Evolutionary conservation across 176 grass and related monocot species (phyloP), one percentile per base, ranked within the genome.

Genomic region (Ensete glaucum): DNA sequence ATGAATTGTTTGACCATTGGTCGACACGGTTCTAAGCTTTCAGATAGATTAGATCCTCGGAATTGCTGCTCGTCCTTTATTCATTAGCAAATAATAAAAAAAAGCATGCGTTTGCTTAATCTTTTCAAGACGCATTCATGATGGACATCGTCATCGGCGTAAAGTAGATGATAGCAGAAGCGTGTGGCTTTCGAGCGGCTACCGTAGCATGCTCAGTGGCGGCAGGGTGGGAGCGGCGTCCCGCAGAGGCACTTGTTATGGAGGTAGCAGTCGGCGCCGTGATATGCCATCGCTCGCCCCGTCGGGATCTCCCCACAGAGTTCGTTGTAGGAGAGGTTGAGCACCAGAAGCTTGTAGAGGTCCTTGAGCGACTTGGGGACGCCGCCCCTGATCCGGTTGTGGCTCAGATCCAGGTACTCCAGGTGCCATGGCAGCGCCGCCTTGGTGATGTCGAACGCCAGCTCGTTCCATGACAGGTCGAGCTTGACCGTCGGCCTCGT

Each of bases 401-500:
- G 89, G 71, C 84, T 89, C 7, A 96, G 84, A 77, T 96, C 89
- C 62, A 96, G 76, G 83, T 85, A 89, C 2, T 75, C 71, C 13
- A 96, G 79, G 73, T 87, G 78, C 73, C 71, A 65, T n/a, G 92
- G 86, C 83, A 96, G 89, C 15, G 29, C 50, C 1, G 81, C 64
- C 78, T 24, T 71, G 49, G 77, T 89, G 54, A 96, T 66, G 71
- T 96, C 89, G 73, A 96, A 96, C 10, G 85, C 80, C 15, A 96
- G 86, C 86, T 82, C 1, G 84, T 96, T 92, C 84, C 87, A 87
- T 5, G 89, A 92, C 12, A 96, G 87, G 83, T 92, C 86, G 50
- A 92, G 83, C 86, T 81, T 83, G 55, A 77, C 76, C 60, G 78
- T 87, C 80, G 73, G 84, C 23, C 85, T 62, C 2, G 78, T 78